Percentiles rank a stretch among this genome's conserved stretches.
These are phyloP conservation scores for Apiospora malaysiana DNA, from an alignment of 2,329 filamentous ascomycete genomes.

Conservation along the genomic window DNA sequence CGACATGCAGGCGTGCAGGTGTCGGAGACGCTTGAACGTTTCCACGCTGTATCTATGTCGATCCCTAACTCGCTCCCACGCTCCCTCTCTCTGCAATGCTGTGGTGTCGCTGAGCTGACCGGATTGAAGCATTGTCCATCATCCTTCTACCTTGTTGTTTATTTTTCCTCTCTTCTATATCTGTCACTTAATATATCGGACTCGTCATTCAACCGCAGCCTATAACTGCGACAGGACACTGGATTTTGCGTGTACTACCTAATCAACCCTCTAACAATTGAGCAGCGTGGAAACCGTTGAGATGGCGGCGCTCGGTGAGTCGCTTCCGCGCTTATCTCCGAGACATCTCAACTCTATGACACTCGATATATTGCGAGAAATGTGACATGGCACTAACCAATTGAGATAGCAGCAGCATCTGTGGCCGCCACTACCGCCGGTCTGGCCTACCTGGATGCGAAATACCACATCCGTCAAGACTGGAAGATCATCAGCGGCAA, in stretches of 20 bases:
- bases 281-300: conserved; percentile 5
- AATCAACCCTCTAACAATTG: neutral
- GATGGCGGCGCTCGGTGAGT: conserved; percentile 15
- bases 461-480: conserved; percentile 71
- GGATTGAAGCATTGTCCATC: neutral
- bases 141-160: neutral
- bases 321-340: neutral
- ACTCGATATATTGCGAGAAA: neutral
- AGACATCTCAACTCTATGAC: neutral
- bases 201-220: neutral
- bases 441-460: conserved; percentile 70
- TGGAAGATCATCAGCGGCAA: conserved; percentile 50
- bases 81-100: neutral
- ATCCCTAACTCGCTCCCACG: neutral
- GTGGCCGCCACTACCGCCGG: conserved; percentile 44
- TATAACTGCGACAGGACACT: neutral
- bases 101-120: neutral
- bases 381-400: neutral
- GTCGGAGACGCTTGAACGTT: conserved; percentile 15
- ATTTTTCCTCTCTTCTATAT: neutral
- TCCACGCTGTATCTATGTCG: conserved; percentile 9
- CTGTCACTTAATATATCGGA: neutral
- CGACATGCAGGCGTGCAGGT: neutral
- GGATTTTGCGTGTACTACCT: neutral
- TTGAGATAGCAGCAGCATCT: conserved; percentile 34